Base-by-base conservation (phyloP, 805 yeast species). In the Lachancea quebecensis region DNA sequence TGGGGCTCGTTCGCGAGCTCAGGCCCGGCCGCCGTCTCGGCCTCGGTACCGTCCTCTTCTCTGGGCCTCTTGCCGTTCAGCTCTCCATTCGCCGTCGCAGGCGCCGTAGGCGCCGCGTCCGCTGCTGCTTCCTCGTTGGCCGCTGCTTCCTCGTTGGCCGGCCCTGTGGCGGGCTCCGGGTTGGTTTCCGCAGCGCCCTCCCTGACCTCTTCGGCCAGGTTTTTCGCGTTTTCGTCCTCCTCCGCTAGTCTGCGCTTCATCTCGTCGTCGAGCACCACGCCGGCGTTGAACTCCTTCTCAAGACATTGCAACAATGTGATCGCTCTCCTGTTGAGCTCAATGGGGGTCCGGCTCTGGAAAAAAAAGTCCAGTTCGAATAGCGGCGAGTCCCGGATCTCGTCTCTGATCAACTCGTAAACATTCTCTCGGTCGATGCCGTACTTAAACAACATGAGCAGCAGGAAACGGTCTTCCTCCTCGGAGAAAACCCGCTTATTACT, bases 401-500 rank as follows among this genome's bases (percentile, higher is more conserved):
- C 86, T 44, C 88, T 74, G 39, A 91, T 81, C 50, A 77, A 65
- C 47, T 91, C 99, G 59, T 82, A 85, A 12, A 91, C 68, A 57
- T 85, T 88, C 11, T 80, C 81, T 18, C 82, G 72, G 53, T 87
- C 96, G 30, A 90, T 64, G 0, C 99, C 99, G 59, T 77, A 79
- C 49, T 83, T 73, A 68, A 85, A 82, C 58, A 88, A 67, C 69
- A 85, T 90, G 12, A 89, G 78, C 47, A 93, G 68, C 54, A 93
- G 67, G 63, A 85, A 93, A 55, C 96, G 72, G 64, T 93, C 99
- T 61, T 93, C 97, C 50, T 85, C 95, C 41, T 86, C 95, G 28
- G 86, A 78, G 65, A 79, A 93, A 2, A 83, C 75, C 56, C 82
- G 79, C 59, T 79, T 78, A 33, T 75, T 70, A 8, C 84, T 71